phyloP scores from a whole-genome alignment of 805 yeast genomes.

The Pichia eremophila region DNA sequence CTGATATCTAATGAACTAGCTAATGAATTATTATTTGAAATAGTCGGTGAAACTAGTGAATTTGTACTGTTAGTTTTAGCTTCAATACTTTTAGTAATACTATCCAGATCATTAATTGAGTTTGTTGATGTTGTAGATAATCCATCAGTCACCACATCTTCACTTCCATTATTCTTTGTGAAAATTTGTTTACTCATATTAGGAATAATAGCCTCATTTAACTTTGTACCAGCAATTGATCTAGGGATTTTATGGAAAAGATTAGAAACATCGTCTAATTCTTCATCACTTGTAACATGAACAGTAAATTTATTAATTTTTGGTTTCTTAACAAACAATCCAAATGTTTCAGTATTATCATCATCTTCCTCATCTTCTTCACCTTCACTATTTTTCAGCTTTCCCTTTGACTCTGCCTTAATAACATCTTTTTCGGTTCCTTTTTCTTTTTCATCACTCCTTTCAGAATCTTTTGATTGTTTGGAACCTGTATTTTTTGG shows the following conservation, averaged over 20 bases:
- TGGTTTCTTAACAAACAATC: neutral
- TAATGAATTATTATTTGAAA: constrained; percentile 6
- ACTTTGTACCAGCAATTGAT: too few relatives aligned
- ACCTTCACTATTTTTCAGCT: neutral
- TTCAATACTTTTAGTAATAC: neutral
- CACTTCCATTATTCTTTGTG: neutral
- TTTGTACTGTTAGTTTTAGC: neutral
- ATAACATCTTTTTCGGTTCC: too few relatives aligned
- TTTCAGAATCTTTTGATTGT: too few relatives aligned
- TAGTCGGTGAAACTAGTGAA: neutral
- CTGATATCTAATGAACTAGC: constrained; percentile 51
- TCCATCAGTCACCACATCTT: neutral
- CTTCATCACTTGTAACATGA: constrained; percentile 2
- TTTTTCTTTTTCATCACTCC: too few relatives aligned
- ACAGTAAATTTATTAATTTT: neutral
- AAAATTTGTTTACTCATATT: constrained; percentile 53
- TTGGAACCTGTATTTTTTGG: constrained; percentile 31
- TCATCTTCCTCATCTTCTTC: neutral
- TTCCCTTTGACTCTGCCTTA: too few relatives aligned
- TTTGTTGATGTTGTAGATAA: neutral
- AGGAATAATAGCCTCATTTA: too few relatives aligned
- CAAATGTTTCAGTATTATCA: neutral
- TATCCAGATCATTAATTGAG: neutral
- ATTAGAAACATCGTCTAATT: constrained; percentile 40
- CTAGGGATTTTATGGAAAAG: constrained; percentile 43